These are phyloP conservation scores for Rhinocladiella similis DNA, from an alignment of 2,329 filamentous ascomycete species.

Conservation along the genomic window DNA sequence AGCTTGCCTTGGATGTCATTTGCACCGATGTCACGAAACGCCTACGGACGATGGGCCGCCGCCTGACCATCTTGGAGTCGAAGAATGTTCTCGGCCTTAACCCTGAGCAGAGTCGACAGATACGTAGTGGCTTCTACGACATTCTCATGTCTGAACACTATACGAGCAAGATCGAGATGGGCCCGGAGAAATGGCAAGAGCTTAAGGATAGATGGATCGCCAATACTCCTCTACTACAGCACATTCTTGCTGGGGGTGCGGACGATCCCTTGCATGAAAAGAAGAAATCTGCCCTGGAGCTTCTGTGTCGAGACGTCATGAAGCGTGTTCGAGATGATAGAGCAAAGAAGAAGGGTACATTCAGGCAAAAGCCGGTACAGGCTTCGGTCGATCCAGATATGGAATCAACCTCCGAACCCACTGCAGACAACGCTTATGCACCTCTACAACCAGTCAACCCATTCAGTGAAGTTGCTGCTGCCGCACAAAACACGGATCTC, in stretches of 20 bases:
- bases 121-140: constrained; percentile 66
- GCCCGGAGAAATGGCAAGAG: constrained; percentile 68
- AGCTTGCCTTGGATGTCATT: constrained; percentile 73
- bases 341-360: constrained; percentile 46
- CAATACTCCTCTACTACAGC: constrained; percentile 56
- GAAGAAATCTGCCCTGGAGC: constrained; percentile 67
- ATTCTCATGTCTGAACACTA: constrained; percentile 67
- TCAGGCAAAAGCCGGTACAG: constrained; percentile 35
- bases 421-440: constrained; percentile 31
- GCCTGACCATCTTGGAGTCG: constrained; percentile 73
- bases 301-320: constrained; percentile 73
- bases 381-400: constrained; percentile 39
- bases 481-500: constrained; percentile 21
- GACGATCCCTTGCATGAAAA: constrained; percentile 54
- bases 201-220: constrained; percentile 69
- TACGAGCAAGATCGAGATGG: constrained; percentile 71
- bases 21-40: constrained; percentile 81
- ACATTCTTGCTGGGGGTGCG: constrained; percentile 53
- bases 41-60: constrained; percentile 64
- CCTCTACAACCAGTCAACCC: constrained; percentile 19
- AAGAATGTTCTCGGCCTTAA: constrained; percentile 72
- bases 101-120: constrained; percentile 64
- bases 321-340: constrained; percentile 72
- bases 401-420: constrained; percentile 36
- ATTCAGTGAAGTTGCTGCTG: constrained; percentile 12